Evolutionary conservation across 2,329 filamentous ascomycete genomes (phyloP).

Genomic region (Macrophomina phaseolina): DNA sequence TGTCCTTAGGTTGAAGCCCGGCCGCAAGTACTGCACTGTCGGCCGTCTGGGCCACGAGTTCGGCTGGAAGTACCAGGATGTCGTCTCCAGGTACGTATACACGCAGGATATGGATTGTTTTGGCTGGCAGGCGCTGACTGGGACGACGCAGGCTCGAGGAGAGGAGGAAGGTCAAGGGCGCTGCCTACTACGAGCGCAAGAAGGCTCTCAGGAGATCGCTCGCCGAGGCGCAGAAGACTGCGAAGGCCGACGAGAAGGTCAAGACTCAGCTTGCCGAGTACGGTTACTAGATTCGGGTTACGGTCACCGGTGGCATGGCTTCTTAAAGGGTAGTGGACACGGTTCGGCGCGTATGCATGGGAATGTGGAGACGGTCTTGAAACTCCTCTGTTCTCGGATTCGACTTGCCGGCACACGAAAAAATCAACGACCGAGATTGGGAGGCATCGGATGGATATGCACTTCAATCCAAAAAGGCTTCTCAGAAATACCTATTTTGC

Average conservation of each 20-base stretch:
- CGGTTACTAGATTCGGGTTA: slow-evolving; percentile 75
- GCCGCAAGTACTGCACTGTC: slow-evolving; percentile 99
- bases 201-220: slow-evolving; percentile 92
- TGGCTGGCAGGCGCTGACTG: slow-evolving; percentile 32
- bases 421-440: slow-evolving; percentile 27
- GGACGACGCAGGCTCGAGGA: slow-evolving; percentile 81
- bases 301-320: slow-evolving; percentile 27
- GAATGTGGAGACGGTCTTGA: slow-evolving; percentile 28
- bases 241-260: slow-evolving; percentile 84
- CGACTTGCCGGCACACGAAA: slow-evolving; percentile 28
- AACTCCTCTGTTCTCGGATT: slow-evolving; percentile 25
- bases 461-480: slow-evolving; percentile 28
- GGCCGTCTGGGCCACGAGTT: slow-evolving; percentile 98
- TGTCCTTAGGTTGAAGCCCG: slow-evolving; percentile 95
- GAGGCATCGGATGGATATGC: slow-evolving; percentile 28
- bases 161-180: slow-evolving; percentile 98
- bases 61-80: slow-evolving; percentile 99
- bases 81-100: slow-evolving; percentile 86
- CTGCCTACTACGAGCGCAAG: slow-evolving; percentile 99
- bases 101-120: not conserved
- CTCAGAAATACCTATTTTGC: slow-evolving; percentile 28
- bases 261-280: slow-evolving; percentile 84
- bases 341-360: slow-evolving; percentile 28
- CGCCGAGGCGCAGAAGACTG: slow-evolving; percentile 89
- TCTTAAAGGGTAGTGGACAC: slow-evolving; percentile 28